Percentiles rank a stretch among this genome's conserved stretches.
These are phyloP conservation scores for Cephalotrichum gorgonifer DNA, from an alignment of 2,329 filamentous ascomycete genomes.

Conservation along the genomic window DNA sequence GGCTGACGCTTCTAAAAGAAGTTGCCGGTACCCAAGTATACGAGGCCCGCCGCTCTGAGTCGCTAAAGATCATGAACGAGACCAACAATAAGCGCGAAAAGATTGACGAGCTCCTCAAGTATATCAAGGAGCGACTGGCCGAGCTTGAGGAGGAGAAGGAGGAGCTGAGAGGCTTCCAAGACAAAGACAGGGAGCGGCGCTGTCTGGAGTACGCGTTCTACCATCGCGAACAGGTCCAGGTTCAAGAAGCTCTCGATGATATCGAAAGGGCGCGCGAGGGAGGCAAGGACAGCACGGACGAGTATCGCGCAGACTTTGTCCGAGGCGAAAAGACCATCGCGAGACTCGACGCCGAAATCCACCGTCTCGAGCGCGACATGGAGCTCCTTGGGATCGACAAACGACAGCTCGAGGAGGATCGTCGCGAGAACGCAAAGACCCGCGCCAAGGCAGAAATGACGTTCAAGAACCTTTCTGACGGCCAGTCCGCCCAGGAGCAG, in stretches of 20 bases:
- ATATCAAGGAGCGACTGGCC: conserved; percentile 79
- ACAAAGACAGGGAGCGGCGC: conserved; percentile 83
- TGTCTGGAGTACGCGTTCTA: conserved; percentile 94
- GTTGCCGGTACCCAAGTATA: conserved; percentile 98
- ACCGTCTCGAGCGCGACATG: conserved; percentile 69
- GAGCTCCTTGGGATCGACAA: conserved; percentile 80
- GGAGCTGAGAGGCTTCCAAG: conserved; percentile 85
- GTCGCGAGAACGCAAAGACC: conserved; percentile 67
- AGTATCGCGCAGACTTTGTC: conserved; percentile 65
- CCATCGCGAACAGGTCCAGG: conserved; percentile 74
- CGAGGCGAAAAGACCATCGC: conserved; percentile 71
- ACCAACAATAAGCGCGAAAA: conserved; percentile 91
- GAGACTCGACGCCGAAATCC: conserved; percentile 68
- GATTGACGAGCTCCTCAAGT: conserved; percentile 84
- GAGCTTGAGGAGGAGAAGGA: conserved; percentile 97
- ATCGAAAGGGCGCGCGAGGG: conserved; percentile 74
- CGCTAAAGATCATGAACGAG: conserved; percentile 91
- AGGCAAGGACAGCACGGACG: conserved; percentile 75
- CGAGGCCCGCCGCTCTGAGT: conserved; percentile 82
- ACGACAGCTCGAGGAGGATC: conserved; percentile 79
- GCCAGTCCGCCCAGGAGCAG: conserved; percentile 67
- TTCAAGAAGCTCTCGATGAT: conserved; percentile 66
- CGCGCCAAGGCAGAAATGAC: conserved; percentile 82
- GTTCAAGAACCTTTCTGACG: conserved; percentile 72
- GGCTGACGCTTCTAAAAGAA: conserved; percentile 84